Percentiles rank a stretch among this genome's conserved stretches.
These are phyloP conservation scores for Neofusicoccum laricinum DNA, from an alignment of 2,329 filamentous ascomycete genomes.

Conservation along the genomic window DNA sequence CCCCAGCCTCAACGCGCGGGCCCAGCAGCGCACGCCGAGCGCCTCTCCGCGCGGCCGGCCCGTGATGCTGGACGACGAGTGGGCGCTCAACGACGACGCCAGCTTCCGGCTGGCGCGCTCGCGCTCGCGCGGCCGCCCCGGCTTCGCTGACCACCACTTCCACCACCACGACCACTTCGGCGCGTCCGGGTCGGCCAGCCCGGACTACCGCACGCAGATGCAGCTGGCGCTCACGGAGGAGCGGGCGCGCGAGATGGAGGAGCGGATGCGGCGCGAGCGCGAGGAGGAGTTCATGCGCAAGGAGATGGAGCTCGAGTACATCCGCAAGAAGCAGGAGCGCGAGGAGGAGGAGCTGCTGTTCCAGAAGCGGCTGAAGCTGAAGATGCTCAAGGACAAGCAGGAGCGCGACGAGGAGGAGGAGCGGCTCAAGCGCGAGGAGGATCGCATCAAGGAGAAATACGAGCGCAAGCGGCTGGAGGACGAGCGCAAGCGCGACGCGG, in stretches of 20 bases:
- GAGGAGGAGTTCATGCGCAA: constrained; percentile 26
- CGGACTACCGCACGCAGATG: constrained; percentile 21
- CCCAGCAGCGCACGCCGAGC: constrained; percentile 29
- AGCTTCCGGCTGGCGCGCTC: constrained; percentile 24
- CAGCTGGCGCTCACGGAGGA: constrained; percentile 9
- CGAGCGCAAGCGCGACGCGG: constrained; percentile 19
- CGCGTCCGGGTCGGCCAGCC: constrained; percentile 17
- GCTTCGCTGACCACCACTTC: constrained; percentile 25
- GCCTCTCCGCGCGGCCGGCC: constrained; percentile 24
- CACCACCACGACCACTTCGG: constrained; percentile 19
- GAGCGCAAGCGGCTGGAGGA: constrained; percentile 30
- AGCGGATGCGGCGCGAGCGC: constrained; percentile 26
- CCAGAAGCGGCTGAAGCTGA: constrained; percentile 32
- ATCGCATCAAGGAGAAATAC: constrained; percentile 30
- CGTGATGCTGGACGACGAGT: constrained; percentile 32
- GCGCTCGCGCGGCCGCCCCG: constrained; percentile 28
- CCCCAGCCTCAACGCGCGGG: constrained; percentile 32
- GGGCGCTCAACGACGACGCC: constrained; percentile 35
- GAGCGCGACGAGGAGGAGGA: constrained; percentile 25
- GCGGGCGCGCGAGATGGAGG: constrained; percentile 4
- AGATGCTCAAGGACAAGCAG: constrained; percentile 29
- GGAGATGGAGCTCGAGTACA: constrained; percentile 17
- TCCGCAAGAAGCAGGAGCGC: constrained; percentile 16
- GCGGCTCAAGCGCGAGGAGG: constrained; percentile 21
- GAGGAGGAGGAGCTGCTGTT: constrained; percentile 36